phyloP scores from a whole-genome alignment of 1,284 basidiomycete species.

The Stygiomarasmius scandens region DNA sequence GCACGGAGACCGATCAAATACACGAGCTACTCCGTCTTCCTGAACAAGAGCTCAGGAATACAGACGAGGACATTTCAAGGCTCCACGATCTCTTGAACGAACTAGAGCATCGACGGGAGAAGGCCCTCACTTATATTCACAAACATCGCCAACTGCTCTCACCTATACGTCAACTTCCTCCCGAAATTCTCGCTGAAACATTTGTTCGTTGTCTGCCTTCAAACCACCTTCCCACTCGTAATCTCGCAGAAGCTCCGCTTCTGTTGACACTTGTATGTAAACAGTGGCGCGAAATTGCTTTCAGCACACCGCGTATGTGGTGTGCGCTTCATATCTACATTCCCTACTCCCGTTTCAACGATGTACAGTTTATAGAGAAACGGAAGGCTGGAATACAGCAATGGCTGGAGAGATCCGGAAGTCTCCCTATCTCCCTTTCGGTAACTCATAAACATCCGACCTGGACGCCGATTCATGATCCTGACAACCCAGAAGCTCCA shows the following conservation, averaged over 20 bases:
- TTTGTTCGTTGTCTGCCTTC: conserved; percentile 38
- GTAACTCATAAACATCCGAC: neutral
- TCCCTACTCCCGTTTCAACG: neutral
- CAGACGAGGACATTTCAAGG: too few species aligned
- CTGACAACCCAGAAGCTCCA: too few species aligned
- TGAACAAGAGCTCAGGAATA: too few species aligned
- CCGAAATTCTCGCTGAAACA: conserved; percentile 40
- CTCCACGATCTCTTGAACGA: too few species aligned
- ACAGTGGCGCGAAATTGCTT: conserved; percentile 29
- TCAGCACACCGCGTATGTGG: conserved; percentile 33
- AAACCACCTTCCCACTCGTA: conserved; percentile 26
- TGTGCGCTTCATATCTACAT: conserved; percentile 18
- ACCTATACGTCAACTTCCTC: conserved; percentile 34
- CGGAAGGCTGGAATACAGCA: neutral
- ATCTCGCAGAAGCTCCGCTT: conserved; percentile 26
- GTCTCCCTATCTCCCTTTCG: conserved; percentile 6
- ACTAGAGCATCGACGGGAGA: too few species aligned
- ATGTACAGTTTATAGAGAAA: neutral
- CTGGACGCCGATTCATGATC: too few species aligned
- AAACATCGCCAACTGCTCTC: conserved; percentile 14
- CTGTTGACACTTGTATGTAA: conserved; percentile 31
- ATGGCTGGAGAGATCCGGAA: conserved; percentile 7
- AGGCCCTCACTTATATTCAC: too few species aligned
- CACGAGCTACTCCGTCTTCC: too few species aligned
- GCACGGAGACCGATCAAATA: too few species aligned